Conservation (phyloP, 2,329 filamentous ascomycete species). For the Aspergillus unguis region DNA sequence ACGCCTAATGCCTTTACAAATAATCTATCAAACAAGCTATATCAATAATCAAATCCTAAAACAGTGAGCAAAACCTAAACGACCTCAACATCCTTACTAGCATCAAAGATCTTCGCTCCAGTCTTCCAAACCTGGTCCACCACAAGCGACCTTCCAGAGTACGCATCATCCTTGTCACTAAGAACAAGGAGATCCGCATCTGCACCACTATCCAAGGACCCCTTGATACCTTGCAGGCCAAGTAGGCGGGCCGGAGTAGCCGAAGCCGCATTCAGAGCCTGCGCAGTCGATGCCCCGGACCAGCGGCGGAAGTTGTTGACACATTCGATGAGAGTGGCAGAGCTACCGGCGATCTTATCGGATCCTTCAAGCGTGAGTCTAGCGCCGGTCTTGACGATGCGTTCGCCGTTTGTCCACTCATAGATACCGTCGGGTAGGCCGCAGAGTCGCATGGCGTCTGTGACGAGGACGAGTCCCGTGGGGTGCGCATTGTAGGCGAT, state of each 20-base stretch:
- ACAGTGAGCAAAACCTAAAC: background rate
- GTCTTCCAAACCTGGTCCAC: slow-evolving; percentile 46
- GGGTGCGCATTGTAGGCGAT: slow-evolving; percentile 87
- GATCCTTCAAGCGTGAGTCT: slow-evolving; percentile 74
- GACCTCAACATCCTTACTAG: slow-evolving; percentile 22
- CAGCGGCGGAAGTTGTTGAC: slow-evolving; percentile 45
- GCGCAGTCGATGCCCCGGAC: slow-evolving; percentile 38
- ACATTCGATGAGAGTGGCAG: slow-evolving; percentile 43
- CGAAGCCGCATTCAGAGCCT: slow-evolving; percentile 40
- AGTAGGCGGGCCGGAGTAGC: slow-evolving; percentile 40
- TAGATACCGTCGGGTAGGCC: slow-evolving; percentile 82
- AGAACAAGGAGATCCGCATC: slow-evolving; percentile 44
- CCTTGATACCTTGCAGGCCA: slow-evolving; percentile 39
- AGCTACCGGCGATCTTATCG: slow-evolving; percentile 71
- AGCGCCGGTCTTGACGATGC: slow-evolving; percentile 60
- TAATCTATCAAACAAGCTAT: no score
- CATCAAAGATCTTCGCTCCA: slow-evolving; percentile 40
- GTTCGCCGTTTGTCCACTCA: slow-evolving; percentile 73
- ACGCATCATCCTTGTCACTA: slow-evolving; percentile 31
- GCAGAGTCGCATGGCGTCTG: slow-evolving; percentile 85
- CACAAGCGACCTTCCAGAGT: slow-evolving; percentile 32
- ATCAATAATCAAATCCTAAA: no score
- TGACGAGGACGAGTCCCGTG: slow-evolving; percentile 80
- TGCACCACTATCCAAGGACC: slow-evolving; percentile 37
- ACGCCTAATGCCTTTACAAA: no score